These are phyloP conservation scores for Ascoidea asiatica DNA, from an alignment of 805 yeast species.

Conservation along the genomic window DNA sequence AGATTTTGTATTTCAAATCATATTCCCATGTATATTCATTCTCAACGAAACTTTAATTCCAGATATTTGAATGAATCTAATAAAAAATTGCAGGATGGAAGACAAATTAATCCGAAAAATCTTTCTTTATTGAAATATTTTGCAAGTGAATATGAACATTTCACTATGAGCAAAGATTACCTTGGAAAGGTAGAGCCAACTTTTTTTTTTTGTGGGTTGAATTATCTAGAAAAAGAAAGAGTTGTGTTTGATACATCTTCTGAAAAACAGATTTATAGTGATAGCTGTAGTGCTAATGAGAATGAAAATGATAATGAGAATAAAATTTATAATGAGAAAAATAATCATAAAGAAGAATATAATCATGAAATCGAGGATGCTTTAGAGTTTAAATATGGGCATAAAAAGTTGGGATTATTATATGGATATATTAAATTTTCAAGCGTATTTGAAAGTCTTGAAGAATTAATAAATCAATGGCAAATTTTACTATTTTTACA, in stretches of 20 bases:
- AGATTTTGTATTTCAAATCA: constrained; percentile 14
- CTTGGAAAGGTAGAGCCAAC: constrained; percentile 22
- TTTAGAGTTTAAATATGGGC: constrained; percentile 1
- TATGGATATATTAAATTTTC: constrained; percentile 19
- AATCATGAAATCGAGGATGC: too few relatives aligned
- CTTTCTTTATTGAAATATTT: constrained; percentile 16
- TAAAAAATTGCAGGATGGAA: constrained; percentile 17
- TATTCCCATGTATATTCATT: constrained; percentile 16
- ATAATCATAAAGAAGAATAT: too few relatives aligned
- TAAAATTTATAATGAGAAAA: too few relatives aligned
- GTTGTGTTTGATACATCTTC: constrained; percentile 3
- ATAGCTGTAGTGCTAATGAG: too few relatives aligned
- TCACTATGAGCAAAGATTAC: constrained; percentile 22
- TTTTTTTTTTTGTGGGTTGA: constrained; percentile 22
- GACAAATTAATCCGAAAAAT: constrained; percentile 14
- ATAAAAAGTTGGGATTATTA: constrained; percentile 15
- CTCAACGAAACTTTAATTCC: constrained; percentile 13
- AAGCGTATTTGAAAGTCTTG: constrained; percentile 15
- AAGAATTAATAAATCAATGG: constrained; percentile 22
- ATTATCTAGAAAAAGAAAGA: constrained; percentile 16
- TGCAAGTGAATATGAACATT: constrained; percentile 23
- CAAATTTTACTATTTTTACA: constrained; percentile 18
- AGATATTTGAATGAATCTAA: constrained; percentile 18
- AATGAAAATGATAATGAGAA: neutral
- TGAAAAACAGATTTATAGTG: too few relatives aligned